Percentiles rank a stretch among this genome's conserved stretches.
phyloP scores from a whole-genome alignment of 805 yeast species.

The Ogataea corticis region DNA sequence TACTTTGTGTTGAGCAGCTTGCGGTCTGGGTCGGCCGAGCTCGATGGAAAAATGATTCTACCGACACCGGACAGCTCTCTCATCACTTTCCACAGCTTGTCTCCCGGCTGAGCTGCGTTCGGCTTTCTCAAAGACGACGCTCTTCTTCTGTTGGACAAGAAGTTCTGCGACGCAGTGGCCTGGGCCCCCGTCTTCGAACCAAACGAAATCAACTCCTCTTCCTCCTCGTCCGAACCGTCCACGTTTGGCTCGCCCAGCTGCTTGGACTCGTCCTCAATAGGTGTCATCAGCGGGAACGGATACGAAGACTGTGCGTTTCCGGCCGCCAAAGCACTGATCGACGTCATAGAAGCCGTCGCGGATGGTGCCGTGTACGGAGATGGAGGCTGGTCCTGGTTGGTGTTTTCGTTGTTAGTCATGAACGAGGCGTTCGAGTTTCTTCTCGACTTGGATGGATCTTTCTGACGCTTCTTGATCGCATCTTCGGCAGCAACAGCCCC shows the following conservation, averaged over 20 bases:
- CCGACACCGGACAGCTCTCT: conserved; percentile 81
- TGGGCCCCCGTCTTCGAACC: conserved; percentile 59
- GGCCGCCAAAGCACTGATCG: conserved; percentile 51
- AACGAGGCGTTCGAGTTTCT: conserved; percentile 31
- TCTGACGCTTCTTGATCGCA: conserved; percentile 37
- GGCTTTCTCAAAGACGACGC: conserved; percentile 6
- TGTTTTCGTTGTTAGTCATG: conserved; percentile 8
- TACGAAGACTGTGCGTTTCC: conserved; percentile 37
- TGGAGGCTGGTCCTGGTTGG: conserved; percentile 35
- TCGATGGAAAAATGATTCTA: conserved; percentile 68
- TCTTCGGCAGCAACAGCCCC: conserved; percentile 92
- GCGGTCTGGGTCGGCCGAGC: conserved; percentile 61
- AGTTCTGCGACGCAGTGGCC: conserved; percentile 49
- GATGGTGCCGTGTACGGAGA: conserved; percentile 81
- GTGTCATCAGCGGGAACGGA: conserved; percentile 51
- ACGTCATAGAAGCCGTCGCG: conserved; percentile 70
- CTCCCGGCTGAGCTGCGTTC: conserved; percentile 41
- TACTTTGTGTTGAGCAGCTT: conserved; percentile 75
- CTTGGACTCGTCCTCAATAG: conserved; percentile 37
- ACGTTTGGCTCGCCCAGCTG: conserved; percentile 29
- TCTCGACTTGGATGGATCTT: conserved; percentile 23
- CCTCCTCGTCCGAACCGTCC: conserved; percentile 36
- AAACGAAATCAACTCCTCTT: conserved; percentile 53
- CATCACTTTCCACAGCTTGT: conserved; percentile 86
- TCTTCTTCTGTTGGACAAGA: conserved; percentile 27